Conservation (phyloP, 2,329 filamentous ascomycete species). For the Ophiostoma sp. region DNA sequence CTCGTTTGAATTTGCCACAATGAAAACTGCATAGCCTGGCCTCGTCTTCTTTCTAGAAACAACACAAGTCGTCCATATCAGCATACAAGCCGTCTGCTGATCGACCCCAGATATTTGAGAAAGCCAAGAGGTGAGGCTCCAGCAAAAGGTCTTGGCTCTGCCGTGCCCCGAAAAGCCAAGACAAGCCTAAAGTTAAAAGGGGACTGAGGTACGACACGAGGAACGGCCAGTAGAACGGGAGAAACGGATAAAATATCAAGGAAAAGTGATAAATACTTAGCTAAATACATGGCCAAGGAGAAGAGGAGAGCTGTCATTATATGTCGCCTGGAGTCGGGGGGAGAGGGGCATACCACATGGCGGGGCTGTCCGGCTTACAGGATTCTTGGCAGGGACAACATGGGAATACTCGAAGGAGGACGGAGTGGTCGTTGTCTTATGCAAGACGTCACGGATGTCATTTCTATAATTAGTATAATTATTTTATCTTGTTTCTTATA, state of each 20-base stretch:
- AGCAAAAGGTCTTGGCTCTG: conserved; percentile 9
- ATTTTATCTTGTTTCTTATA: too few relatives aligned
- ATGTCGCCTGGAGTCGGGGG: too few relatives aligned
- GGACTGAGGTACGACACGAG: neutral
- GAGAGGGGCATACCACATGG: neutral
- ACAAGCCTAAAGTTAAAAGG: neutral
- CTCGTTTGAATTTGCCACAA: too few relatives aligned
- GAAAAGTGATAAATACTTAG: neutral
- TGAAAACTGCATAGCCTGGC: too few relatives aligned
- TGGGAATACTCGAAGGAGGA: too few relatives aligned
- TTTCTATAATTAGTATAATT: too few relatives aligned
- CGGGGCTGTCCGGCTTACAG: neutral
- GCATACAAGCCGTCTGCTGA: neutral
- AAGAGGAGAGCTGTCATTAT: neutral
- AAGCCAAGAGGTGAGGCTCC: conserved; percentile 11
- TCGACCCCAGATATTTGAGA: neutral
- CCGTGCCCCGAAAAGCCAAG: conserved; percentile 7
- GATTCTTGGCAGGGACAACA: conserved; percentile 1
- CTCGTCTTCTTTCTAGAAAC: too few relatives aligned
- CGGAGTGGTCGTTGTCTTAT: neutral
- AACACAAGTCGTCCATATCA: neutral
- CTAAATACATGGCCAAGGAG: neutral
- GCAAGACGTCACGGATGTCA: neutral
- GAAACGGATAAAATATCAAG: neutral
- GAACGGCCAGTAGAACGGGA: neutral